phyloP scores from a whole-genome alignment of 1,139 yeast species.

The Wickerhamomyces sp. region DNA sequence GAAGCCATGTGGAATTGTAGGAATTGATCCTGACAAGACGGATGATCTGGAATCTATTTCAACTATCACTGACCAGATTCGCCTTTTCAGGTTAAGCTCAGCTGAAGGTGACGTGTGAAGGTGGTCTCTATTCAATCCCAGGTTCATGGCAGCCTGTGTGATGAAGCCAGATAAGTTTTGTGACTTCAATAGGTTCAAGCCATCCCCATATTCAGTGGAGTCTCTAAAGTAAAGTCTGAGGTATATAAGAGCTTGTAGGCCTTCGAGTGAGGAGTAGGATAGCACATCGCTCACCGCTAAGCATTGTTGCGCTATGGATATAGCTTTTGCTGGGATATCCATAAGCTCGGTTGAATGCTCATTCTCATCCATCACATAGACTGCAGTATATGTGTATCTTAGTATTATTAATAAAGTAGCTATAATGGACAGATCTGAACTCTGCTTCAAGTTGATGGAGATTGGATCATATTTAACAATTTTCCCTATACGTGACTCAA shows the following conservation, averaged over 20 bases:
- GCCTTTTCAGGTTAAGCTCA: slow-evolving; percentile 13
- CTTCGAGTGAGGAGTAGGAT: slow-evolving; percentile 11
- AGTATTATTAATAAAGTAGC: neutral
- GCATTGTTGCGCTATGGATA: slow-evolving; percentile 12
- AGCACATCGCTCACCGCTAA: slow-evolving; percentile 11
- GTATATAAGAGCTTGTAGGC: slow-evolving; percentile 12
- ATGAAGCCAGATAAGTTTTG: slow-evolving; percentile 15
- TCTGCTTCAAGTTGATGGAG: slow-evolving; percentile 18
- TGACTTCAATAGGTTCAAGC: slow-evolving; percentile 8
- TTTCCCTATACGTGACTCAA: slow-evolving; percentile 14
- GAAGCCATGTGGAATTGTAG: slow-evolving; percentile 7
- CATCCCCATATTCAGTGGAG: slow-evolving; percentile 20
- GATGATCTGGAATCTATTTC: slow-evolving; percentile 9
- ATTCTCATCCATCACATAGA: neutral
- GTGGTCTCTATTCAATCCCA: slow-evolving; percentile 21
- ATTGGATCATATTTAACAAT: slow-evolving; percentile 4
- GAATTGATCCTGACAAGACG: slow-evolving; percentile 10
- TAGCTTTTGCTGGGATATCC: slow-evolving; percentile 5
- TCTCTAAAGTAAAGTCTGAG: slow-evolving; percentile 15
- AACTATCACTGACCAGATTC: slow-evolving; percentile 14
- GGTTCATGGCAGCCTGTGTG: slow-evolving; percentile 13
- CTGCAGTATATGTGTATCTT: neutral
- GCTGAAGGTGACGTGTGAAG: slow-evolving; percentile 16
- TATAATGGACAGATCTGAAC: slow-evolving; percentile 31
- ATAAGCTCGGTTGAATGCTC: neutral